These are phyloP conservation scores for Tolypocladium capitatum DNA, from an alignment of 2,329 filamentous ascomycete genomes.

Conservation along the genomic window DNA sequence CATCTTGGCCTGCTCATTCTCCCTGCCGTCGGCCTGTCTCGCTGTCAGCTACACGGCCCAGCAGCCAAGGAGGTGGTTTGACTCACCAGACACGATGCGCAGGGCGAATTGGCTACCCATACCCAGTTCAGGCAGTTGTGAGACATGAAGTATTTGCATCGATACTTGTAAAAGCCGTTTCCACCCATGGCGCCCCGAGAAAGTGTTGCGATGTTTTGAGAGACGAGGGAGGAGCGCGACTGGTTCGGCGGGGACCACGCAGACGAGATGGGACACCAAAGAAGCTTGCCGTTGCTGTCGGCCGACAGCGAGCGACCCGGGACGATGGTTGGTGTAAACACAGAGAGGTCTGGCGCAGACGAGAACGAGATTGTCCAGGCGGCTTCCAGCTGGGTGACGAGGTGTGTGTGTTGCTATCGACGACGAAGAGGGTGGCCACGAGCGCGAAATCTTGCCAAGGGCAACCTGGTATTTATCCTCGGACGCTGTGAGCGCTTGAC, in stretches of 20 bases:
- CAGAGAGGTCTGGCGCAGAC: not conserved
- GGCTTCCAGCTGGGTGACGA: not conserved
- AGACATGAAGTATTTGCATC: slow-evolving; percentile 40
- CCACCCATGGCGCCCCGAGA: slow-evolving; percentile 13
- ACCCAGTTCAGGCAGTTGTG: slow-evolving; percentile 42
- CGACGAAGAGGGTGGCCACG: not conserved
- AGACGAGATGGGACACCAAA: not conserved
- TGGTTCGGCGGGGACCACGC: not conserved
- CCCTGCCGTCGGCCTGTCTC: slow-evolving; percentile 34
- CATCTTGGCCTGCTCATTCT: slow-evolving; percentile 21
- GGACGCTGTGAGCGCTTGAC: not conserved
- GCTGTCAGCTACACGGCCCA: slow-evolving; percentile 5
- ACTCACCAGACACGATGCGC: slow-evolving; percentile 36
- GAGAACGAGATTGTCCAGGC: not conserved
- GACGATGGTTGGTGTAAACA: not conserved
- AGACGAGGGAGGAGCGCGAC: too few relatives aligned
- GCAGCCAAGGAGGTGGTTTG: not conserved
- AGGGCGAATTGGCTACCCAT: slow-evolving; percentile 36
- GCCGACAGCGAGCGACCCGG: not conserved
- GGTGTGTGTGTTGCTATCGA: not conserved
- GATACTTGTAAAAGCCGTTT: slow-evolving; percentile 37
- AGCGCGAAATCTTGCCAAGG: not conserved
- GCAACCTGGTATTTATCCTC: not conserved
- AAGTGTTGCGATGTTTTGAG: not conserved
- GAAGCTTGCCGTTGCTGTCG: not conserved